These are phyloP conservation scores for Suillus alpinus DNA, from an alignment of 768 basidiomycete species.

Conservation along the genomic window DNA sequence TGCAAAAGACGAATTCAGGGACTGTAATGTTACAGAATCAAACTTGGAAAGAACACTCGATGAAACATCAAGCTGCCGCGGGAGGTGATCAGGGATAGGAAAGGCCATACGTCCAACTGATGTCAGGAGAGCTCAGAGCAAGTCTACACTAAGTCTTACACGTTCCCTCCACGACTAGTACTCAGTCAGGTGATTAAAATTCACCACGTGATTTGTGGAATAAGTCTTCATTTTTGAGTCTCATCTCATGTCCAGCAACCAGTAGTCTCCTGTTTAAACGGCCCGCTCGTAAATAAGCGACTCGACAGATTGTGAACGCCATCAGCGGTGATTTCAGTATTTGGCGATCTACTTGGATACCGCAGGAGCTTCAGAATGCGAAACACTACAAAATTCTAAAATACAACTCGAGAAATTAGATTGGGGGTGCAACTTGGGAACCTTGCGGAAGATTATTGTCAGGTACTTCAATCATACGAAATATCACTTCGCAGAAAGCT, in stretches of 20 bases:
- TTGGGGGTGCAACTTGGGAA: neutral
- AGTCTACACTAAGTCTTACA: neutral
- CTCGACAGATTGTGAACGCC: neutral
- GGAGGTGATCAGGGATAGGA: constrained; percentile 67
- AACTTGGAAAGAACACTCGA: constrained; percentile 70
- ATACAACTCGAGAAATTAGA: neutral
- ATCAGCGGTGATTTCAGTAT: neutral
- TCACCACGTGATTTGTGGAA: neutral
- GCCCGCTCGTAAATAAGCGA: neutral
- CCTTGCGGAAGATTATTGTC: neutral
- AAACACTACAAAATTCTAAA: neutral
- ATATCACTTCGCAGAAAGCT: constrained; percentile 53
- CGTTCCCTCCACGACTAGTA: neutral
- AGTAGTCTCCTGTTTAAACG: no score
- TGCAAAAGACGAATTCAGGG: constrained; percentile 59
- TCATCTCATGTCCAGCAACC: no score
- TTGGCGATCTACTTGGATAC: neutral
- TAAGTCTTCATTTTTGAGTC: no score
- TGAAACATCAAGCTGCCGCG: constrained; percentile 69
- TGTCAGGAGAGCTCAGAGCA: neutral
- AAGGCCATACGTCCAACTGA: constrained; percentile 56
- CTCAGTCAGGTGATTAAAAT: neutral
- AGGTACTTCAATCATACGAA: neutral
- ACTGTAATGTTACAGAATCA: constrained; percentile 55
- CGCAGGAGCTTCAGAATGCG: no score